Base-by-base conservation (phyloP, 495 filamentous ascomycete species). In the Penicillium egyptiacum region DNA sequence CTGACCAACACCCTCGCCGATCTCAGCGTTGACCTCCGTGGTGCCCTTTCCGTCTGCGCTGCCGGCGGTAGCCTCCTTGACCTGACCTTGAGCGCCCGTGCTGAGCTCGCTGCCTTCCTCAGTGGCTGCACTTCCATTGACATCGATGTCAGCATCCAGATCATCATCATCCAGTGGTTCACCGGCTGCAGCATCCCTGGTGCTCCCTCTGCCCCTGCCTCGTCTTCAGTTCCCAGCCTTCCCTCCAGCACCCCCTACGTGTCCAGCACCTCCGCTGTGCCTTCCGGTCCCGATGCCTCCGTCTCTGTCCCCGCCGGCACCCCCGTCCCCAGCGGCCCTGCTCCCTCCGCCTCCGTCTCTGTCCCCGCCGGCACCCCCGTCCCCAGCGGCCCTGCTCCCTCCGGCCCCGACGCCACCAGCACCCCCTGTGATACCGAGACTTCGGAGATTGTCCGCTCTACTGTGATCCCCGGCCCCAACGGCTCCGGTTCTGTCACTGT, bases 121-220 rank as follows among this genome's bases (percentile, higher is more conserved):
- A 63, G 70, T 64, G 73, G 74, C 55, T 69, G 61, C 64, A 58
- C 59, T 44, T 44, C 35, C 50, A 52, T 69, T 33, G 57, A 67
- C 44, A 67, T 69, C 42, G 63, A 64, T 41, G 39, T 66, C 20
- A 64, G 49, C 61, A 63, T 79, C 44, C 66, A 76, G 49, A 66
- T 72, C 25, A 75, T 77, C 59, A 68, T 79, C 47, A 66, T 70
- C 41, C 59, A 71, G 56, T 78, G 74, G 75, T 65, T 76, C 60
- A 73, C 67, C 45, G 76, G 76, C 55, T 71, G 70, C 66, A 66
- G 63, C 61, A 60, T 69, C 44, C 59, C 68, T 19, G 66, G 71
- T 50, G 55, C 64, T 28, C 56, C 62, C 22, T 53, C 66, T 23
- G 46, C 56, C 60, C 51, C 54, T 50, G 35, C 41, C 46, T 58